These are phyloP conservation scores for Colletotrichum zoysiae DNA, from an alignment of 2,329 filamentous ascomycete genomes.

Conservation along the genomic window DNA sequence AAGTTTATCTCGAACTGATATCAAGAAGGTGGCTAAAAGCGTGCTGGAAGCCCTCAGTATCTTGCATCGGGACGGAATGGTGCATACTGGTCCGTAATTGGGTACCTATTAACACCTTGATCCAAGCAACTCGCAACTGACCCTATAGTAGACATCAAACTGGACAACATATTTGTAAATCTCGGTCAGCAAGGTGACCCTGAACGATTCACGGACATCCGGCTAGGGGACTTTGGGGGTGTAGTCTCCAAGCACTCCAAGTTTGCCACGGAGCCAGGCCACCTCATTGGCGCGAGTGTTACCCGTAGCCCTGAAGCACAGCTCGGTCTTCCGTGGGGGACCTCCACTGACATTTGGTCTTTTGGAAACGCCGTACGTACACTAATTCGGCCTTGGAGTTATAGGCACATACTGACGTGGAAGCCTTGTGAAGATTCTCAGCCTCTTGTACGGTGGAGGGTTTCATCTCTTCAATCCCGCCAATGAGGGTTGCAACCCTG, in stretches of 20 bases:
- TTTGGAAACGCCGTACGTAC: conserved; percentile 1
- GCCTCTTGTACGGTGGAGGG: conserved; percentile 1
- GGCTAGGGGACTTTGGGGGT: conserved; percentile 6
- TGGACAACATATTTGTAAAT: conserved; percentile 8
- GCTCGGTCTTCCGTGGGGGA: background rate
- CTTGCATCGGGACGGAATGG: conserved; percentile 3
- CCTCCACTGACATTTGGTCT: background rate
- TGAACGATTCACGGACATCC: background rate
- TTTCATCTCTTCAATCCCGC: conserved; percentile 5
- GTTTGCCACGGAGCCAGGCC: conserved; percentile 7
- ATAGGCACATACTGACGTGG: background rate
- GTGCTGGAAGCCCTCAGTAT: conserved; percentile 9
- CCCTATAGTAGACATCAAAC: background rate
- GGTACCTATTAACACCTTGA: background rate
- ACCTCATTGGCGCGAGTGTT: conserved; percentile 37
- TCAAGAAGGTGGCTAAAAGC: conserved; percentile 8
- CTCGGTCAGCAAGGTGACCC: background rate
- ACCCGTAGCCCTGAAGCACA: conserved; percentile 46
- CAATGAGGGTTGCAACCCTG: background rate
- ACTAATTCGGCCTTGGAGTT: background rate
- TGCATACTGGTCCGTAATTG: conserved; percentile 7
- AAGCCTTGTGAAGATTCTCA: background rate
- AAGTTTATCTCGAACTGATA: conserved; percentile 1
- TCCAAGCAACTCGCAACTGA: background rate
- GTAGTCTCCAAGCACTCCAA: conserved; percentile 1